phyloP scores from a whole-genome alignment of 441 rosid species.

The Populus hybrid region DNA sequence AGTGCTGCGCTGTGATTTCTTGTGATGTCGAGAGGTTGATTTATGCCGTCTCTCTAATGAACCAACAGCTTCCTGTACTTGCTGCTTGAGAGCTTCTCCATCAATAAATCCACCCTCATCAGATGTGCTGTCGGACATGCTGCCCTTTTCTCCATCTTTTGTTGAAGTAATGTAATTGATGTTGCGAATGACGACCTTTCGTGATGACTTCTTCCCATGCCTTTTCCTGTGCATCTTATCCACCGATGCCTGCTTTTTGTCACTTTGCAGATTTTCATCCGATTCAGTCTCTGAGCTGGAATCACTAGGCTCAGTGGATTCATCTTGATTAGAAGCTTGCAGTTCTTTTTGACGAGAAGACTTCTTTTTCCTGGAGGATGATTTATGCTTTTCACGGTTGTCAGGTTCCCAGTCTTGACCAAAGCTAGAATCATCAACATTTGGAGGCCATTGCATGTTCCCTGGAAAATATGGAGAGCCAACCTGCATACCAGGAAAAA shows the following conservation, averaged over 20 bases:
- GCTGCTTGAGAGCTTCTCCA: constrained; percentile 67
- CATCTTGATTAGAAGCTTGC: constrained; percentile 47
- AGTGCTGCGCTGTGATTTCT: constrained; percentile 37
- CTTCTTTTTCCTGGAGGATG: constrained; percentile 62
- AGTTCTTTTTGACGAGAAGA: constrained; percentile 35
- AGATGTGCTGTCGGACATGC: constrained; percentile 48
- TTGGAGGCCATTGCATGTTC: constrained; percentile 78
- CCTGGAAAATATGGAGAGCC: constrained; percentile 69
- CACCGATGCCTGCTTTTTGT: constrained; percentile 21
- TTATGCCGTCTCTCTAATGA: constrained; percentile 63
- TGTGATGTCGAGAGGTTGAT: constrained; percentile 47
- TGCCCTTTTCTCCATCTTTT: constrained; percentile 57
- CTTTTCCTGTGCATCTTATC: constrained; percentile 40
- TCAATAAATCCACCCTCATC: constrained; percentile 59
- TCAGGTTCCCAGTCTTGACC: constrained; percentile 41
- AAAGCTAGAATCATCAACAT: constrained; percentile 44
- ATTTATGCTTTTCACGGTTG: constrained; percentile 39
- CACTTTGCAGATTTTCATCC: constrained; percentile 29
- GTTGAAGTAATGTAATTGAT: constrained; percentile 89
- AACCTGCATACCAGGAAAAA: constrained; percentile 70
- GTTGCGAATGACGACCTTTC: constrained; percentile 88
- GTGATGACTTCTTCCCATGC: constrained; percentile 69
- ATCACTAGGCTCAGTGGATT: constrained; percentile 50
- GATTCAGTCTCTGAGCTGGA: constrained; percentile 37
- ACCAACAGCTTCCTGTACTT: constrained; percentile 79